phyloP scores from a whole-genome alignment of 139 green algal species.

The Chlamydomonas sp. region DNA sequence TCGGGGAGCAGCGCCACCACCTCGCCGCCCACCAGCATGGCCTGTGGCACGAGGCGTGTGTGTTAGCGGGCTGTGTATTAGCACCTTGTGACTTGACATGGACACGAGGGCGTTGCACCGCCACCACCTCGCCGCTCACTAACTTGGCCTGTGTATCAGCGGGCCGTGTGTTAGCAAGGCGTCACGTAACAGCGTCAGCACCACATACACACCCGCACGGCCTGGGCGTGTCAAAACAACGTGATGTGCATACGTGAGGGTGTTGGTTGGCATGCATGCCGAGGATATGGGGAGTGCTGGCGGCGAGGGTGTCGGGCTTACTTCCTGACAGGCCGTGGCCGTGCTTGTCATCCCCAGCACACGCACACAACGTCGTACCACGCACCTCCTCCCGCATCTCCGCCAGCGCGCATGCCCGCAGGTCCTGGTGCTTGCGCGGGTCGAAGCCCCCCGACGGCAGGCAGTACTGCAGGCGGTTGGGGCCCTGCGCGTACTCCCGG shows the following conservation, averaged over 20 bases:
- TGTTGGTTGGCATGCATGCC: background rate
- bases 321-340: background rate
- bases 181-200: background rate
- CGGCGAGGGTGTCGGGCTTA: too few relatives aligned
- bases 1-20: conserved; percentile 70
- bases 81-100: too few relatives aligned
- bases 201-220: background rate
- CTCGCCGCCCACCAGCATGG: conserved; percentile 76
- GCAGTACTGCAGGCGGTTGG: conserved; percentile 74
- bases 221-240: too few relatives aligned
- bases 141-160: too few relatives aligned
- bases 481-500: conserved; percentile 76
- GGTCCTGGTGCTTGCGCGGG: conserved; percentile 60
- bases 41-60: too few relatives aligned
- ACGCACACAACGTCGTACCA: background rate
- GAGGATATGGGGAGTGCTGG: too few relatives aligned
- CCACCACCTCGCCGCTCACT: too few relatives aligned
- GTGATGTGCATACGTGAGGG: too few relatives aligned
- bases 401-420: conserved; percentile 60
- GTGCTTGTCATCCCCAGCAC: too few relatives aligned
- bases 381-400: conserved; percentile 84
- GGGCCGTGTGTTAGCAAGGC: too few relatives aligned
- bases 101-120: too few relatives aligned
- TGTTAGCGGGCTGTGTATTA: too few relatives aligned
- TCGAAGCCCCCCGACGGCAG: conserved; percentile 82